Base-by-base conservation (phyloP, 352 stramenopile genomes). In the Pythium brachiatum region DNA sequence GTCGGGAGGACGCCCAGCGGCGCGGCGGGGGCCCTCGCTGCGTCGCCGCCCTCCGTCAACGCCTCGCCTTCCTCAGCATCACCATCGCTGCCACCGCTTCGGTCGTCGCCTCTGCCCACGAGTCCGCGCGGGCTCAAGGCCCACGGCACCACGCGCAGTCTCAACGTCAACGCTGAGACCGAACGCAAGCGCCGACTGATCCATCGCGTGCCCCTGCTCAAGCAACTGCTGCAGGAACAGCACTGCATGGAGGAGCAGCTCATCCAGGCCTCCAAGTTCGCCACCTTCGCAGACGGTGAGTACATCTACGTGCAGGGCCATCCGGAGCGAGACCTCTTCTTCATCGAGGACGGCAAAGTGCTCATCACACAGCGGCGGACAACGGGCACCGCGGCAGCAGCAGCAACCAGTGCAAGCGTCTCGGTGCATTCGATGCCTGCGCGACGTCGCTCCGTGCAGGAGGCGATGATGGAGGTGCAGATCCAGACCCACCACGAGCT, bases 311-410 rank as follows among this genome's bases (percentile, higher is more conserved):
- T 41, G 15, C 79, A 94, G 60, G 84, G 81, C 15, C 72, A 90
- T 11, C 11, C 53, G 1, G 81, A 86, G 21, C 69, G 70, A n/a
- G 79, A 85, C 20, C 29, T 92, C 7, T 81, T 75, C 62, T 88
- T 94, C 58, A 83, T 94, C 43, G 81, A 92, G 38, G 74, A 86
- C 58, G 84, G 84, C 9, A 78, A 79, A 31, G 79, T 94, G 34
- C 66, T 84, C 38, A 81, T 92, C 60, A 89, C 81, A 18, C 82
- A 89, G 52, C 77, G 76, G 11, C 62, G 64, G 27, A 44, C 38
- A 5, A 16, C 53, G 34, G 60, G 12, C 38, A 48, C 18, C 53
- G 21, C 12, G 18, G 23, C n/a, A 29, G 21, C 27, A 52, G 39
- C 31, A 34, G 21, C 13, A 21, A 21, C 52, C 0, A 62, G 46